Evolutionary conservation across 73 alveolate species (phyloP).

Genomic region (Urostyla sp.): DNA sequence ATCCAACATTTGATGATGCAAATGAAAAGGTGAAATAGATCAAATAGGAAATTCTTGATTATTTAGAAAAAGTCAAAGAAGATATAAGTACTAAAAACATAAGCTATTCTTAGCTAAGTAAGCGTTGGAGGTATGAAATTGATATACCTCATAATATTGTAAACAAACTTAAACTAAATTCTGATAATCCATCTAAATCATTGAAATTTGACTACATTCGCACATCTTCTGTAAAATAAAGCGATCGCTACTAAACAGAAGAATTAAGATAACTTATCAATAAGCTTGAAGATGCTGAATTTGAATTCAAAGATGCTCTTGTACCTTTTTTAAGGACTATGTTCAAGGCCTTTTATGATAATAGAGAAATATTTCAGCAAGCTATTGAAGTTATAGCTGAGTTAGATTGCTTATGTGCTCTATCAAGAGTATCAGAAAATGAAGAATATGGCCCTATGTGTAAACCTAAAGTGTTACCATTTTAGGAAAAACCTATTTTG

Average conservation of each 20-base stretch:
- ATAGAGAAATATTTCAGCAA: conserved; percentile 36
- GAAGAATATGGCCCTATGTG: conserved; percentile 37
- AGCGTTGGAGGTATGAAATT: conserved; percentile 76
- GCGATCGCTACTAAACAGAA: conserved; percentile 73
- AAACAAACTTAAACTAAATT: conserved; percentile 56
- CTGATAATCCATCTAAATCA: too few relatives aligned
- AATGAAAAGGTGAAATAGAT: conserved; percentile 55
- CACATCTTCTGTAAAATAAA: conserved; percentile 73
- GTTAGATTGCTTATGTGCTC: conserved; percentile 65
- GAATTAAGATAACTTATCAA: conserved; percentile 63
- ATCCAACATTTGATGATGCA: conserved; percentile 72
- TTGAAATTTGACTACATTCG: conserved; percentile 24
- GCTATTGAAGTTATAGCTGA: conserved; percentile 67
- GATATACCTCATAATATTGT: conserved; percentile 71
- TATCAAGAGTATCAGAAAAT: conserved; percentile 26
- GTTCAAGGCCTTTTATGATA: conserved; percentile 58
- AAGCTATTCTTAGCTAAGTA: not conserved
- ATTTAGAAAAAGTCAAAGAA: conserved; percentile 48
- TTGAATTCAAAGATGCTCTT: conserved; percentile 58
- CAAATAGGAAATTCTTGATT: conserved; percentile 59
- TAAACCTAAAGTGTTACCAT: conserved; percentile 21
- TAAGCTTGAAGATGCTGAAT: conserved; percentile 77
- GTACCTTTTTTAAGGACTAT: conserved; percentile 65
- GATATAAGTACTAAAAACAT: conserved; percentile 24
- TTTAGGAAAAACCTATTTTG: conserved; percentile 38